Evolutionary conservation across 228 moss, liverwort and hornwort species (phyloP).

Genomic region (Sphagnum magellanicum): DNA sequence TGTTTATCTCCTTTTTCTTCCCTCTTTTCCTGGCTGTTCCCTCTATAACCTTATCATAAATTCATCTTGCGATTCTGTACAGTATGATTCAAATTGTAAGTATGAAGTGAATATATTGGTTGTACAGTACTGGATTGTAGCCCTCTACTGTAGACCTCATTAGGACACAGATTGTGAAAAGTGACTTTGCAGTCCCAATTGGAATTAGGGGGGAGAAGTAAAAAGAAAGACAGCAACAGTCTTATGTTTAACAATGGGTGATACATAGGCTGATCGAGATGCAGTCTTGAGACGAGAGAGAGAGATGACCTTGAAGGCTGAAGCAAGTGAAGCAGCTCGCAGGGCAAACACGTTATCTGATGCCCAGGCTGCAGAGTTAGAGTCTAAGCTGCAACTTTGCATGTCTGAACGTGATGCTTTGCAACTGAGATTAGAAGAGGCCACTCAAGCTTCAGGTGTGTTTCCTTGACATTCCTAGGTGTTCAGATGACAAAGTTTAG

Average conservation of each 20-base stretch:
- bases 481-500: not conserved
- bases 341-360: constrained; percentile 68
- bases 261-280: constrained; percentile 70
- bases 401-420: constrained; percentile 80
- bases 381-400: constrained; percentile 79
- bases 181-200: too few relatives aligned
- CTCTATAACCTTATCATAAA: too few relatives aligned
- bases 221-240: too few relatives aligned
- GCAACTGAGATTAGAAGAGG: constrained; percentile 84
- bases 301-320: constrained; percentile 68
- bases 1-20: too few relatives aligned
- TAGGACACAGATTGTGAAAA: too few relatives aligned
- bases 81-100: too few relatives aligned
- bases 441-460: constrained; percentile 66
- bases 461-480: not conserved
- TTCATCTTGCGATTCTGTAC: too few relatives aligned
- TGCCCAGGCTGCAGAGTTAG: constrained; percentile 68
- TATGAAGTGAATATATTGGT: too few relatives aligned
- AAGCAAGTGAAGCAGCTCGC: constrained; percentile 74
- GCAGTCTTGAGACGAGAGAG: constrained; percentile 65
- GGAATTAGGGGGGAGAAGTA: too few relatives aligned
- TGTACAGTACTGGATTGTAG: too few relatives aligned
- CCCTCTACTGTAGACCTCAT: too few relatives aligned
- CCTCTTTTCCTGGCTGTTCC: too few relatives aligned
- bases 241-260: not conserved